These are phyloP conservation scores for Podospora fimiseda DNA, from an alignment of 495 filamentous ascomycete genomes.

Conservation along the genomic window DNA sequence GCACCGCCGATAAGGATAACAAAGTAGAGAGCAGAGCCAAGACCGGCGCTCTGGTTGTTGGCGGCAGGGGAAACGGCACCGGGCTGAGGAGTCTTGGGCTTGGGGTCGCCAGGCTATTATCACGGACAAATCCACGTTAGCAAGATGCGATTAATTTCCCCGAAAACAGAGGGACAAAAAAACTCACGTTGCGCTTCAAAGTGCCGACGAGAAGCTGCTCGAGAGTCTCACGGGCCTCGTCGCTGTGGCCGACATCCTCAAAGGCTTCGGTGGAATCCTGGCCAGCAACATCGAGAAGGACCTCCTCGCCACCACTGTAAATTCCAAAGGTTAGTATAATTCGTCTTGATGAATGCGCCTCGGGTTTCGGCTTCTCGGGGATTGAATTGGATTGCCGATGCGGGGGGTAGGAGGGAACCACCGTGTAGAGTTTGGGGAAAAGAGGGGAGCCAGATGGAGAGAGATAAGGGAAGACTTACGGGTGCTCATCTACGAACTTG, in stretches of 20 bases:
- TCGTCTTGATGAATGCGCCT: no score
- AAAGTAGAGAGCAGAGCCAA: conserved; percentile 79
- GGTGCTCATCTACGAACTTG: conserved; percentile 96
- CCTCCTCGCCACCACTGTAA: conserved; percentile 91
- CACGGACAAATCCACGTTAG: conserved; percentile 2
- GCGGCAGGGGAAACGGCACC: conserved; percentile 42
- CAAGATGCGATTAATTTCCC: not conserved
- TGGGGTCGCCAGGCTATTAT: conserved; percentile 75
- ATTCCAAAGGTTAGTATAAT: conserved; percentile 12
- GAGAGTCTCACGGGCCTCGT: conserved; percentile 95
- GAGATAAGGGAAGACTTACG: conserved; percentile 58
- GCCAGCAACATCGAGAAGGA: conserved; percentile 90
- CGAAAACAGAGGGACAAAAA: not conserved
- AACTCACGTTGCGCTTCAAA: conserved; percentile 75
- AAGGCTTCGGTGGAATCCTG: conserved; percentile 98
- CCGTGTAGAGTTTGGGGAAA: not conserved
- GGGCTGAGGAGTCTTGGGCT: conserved; percentile 50
- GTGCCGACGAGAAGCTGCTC: conserved; percentile 68
- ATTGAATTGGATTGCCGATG: not conserved
- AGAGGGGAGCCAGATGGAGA: not conserved
- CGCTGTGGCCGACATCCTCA: conserved; percentile 98
- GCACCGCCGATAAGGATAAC: conserved; percentile 71
- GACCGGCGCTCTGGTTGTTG: conserved; percentile 46
- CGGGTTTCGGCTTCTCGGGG: not conserved
- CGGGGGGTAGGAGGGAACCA: not conserved